Conservation (phyloP, 176 grass and related monocot species). For the Aegilops longissima region DNA sequence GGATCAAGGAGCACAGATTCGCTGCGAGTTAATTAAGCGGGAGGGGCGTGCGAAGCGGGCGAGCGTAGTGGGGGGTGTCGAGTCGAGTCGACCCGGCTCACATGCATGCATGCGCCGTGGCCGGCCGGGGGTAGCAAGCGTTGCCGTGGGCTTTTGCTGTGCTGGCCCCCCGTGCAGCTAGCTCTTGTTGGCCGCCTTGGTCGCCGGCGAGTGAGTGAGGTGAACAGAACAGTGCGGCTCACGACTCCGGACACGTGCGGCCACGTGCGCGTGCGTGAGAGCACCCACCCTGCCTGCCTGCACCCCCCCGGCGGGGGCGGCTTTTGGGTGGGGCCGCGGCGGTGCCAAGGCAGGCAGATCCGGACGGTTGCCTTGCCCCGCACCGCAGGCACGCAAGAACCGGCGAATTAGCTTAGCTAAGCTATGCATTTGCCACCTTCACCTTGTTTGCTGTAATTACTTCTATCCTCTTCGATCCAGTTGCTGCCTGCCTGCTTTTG, state of each 20-base stretch:
- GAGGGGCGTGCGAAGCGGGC: conserved; percentile 11
- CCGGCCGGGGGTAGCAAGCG: background rate
- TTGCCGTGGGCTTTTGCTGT: background rate
- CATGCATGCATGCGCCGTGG: conserved; percentile 25
- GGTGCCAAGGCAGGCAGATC: background rate
- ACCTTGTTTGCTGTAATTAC: background rate
- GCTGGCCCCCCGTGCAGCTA: background rate
- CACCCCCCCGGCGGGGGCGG: background rate
- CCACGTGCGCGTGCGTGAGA: conserved; percentile 65
- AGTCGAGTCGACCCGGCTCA: background rate
- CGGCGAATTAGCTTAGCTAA: background rate
- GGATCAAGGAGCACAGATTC: conserved; percentile 10
- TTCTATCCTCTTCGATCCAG: background rate
- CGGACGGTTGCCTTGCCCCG: background rate
- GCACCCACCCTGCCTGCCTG: conserved; percentile 19
- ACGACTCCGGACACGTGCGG: conserved; percentile 44
- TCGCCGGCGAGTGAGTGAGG: conserved; percentile 5
- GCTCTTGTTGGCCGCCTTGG: background rate
- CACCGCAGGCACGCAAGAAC: background rate
- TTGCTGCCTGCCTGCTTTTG: background rate
- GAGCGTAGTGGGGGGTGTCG: conserved; percentile 18
- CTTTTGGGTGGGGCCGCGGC: conserved; percentile 23
- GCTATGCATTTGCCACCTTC: background rate
- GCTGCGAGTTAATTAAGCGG: background rate
- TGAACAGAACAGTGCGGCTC: conserved; percentile 49